Evolutionary conservation across 805 yeast genomes (phyloP).

Genomic region (Kazachstania taianensis): DNA sequence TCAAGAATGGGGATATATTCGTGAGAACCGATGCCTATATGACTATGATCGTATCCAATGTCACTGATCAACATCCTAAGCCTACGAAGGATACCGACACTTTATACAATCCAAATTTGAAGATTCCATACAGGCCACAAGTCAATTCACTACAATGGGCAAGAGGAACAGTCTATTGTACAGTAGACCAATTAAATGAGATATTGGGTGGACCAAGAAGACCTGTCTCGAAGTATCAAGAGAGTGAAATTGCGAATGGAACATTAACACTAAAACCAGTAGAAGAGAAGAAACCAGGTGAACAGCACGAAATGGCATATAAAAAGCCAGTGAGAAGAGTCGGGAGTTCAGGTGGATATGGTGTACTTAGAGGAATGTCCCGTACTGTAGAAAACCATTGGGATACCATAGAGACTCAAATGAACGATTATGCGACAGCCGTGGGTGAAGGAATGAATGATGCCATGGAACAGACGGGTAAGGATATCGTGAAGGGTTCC

Average conservation of each 20-base stretch:
- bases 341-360: conserved; percentile 31
- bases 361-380: conserved; percentile 31
- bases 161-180: conserved; percentile 58
- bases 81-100: conserved; percentile 14
- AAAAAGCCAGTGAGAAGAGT: conserved; percentile 38
- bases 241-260: conserved; percentile 46
- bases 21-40: conserved; percentile 48
- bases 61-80: conserved; percentile 28
- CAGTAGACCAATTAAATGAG: conserved; percentile 50
- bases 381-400: conserved; percentile 43
- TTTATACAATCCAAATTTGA: conserved; percentile 58
- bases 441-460: conserved; percentile 48
- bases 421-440: conserved; percentile 48
- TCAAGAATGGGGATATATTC: conserved; percentile 48
- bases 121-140: conserved; percentile 70
- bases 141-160: conserved; percentile 80
- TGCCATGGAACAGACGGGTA: conserved; percentile 39
- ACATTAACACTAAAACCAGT: conserved; percentile 25
- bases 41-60: conserved; percentile 41
- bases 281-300: conserved; percentile 3
- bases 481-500: conserved; percentile 41
- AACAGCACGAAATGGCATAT: conserved; percentile 23
- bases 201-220: conserved; percentile 70
- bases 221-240: conserved; percentile 47
- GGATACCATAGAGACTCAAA: conserved; percentile 42